Conservation (phyloP, 306 rosid genomes). For the Quercus wislizeni region DNA sequence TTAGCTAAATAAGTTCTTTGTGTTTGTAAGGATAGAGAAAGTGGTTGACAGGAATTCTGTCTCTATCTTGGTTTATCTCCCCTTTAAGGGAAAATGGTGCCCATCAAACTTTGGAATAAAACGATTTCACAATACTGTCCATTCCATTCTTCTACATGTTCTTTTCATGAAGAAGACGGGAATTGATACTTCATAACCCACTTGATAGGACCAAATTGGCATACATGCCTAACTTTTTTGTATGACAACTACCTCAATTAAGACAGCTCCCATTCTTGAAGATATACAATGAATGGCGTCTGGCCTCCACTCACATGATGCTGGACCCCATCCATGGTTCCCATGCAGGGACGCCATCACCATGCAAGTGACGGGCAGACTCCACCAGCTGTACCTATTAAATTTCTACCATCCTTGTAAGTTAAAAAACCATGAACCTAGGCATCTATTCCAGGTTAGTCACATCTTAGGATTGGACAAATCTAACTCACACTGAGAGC, state of each 20-base stretch:
- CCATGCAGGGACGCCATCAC: too few species aligned
- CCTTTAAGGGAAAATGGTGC: neutral
- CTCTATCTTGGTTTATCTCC: neutral
- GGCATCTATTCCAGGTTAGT: neutral
- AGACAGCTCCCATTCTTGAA: neutral
- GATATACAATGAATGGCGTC: too few species aligned
- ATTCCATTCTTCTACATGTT: neutral
- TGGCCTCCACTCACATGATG: too few species aligned
- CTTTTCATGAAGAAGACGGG: neutral
- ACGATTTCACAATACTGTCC: neutral
- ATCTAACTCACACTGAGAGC: neutral
- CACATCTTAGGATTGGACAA: constrained; percentile 3
- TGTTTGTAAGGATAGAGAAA: neutral
- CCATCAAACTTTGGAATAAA: neutral
- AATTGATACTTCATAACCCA: neutral
- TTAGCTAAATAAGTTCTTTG: neutral
- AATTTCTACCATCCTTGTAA: too few species aligned
- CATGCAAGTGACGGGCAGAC: too few species aligned
- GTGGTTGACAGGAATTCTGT: neutral
- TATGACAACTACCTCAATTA: neutral
- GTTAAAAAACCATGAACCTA: neutral
- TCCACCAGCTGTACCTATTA: too few species aligned
- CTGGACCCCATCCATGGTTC: too few species aligned
- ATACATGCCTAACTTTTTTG: neutral
- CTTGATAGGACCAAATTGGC: neutral